Evolutionary conservation across 78 protist species (phyloP), one percentile per base, ranked within the genome.

Genomic region (Blattamonas nauphoetae): DNA sequence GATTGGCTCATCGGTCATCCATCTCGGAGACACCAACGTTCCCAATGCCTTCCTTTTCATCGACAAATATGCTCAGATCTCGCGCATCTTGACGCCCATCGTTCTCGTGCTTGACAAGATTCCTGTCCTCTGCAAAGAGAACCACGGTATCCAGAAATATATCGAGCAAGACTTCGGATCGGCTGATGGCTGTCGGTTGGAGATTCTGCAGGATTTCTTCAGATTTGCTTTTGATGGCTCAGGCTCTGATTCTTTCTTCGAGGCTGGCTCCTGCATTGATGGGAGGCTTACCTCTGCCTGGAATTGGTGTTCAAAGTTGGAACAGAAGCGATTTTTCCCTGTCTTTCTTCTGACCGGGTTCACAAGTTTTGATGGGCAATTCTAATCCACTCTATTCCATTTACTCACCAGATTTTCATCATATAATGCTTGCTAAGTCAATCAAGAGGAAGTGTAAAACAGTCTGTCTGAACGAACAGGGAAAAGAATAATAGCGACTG

Each of bases 261-360:
- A 87, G 36, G 92, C 91, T 38, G 86, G 83, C 83, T 32, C 42
- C n/a, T 89, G 93, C 91, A 91, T 91, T 42, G 93, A 91, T 64
- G 93, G 93, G 34, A 80, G 93, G 32, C 85, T 91, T 44, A 91
- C 93, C 21, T 64, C 86, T 33, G 93, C 93, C 29, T 91, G 93
- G 93, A 81, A 91, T 63, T 91, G 93, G 93, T 91, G 71, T 21
- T 55, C 71, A 21, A 11, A 55, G 71, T 11, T 79, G 83, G 83
- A 79, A 11, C 4, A 79, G 83, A 79, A 79, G 83, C 83, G 43
- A 5, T 79, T 33, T 11, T 79, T 79, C 83, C 83, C 83, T 5
- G 83, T 79, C 45, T 79, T 79, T 11, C 41, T 79, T 6, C 83
- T 79, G 83, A 38, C 45, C 41, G 83, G 83, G 41, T 79, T 79